These are phyloP conservation scores for Phyllachora maydis DNA, from an alignment of 2,329 filamentous ascomycete genomes.

Conservation along the genomic window DNA sequence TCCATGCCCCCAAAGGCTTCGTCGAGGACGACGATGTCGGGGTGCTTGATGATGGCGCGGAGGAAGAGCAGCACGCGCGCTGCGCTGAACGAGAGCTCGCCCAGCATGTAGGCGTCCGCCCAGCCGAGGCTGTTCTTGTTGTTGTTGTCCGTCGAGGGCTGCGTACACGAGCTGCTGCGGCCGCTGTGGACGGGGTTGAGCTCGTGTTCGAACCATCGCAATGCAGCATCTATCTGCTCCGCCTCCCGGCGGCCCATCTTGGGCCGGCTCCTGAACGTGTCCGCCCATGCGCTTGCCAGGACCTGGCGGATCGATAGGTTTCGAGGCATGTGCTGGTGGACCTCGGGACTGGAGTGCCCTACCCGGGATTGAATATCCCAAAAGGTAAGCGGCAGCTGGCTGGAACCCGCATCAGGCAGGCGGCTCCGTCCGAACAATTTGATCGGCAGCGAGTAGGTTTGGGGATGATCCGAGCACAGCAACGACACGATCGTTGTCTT, in stretches of 20 bases:
- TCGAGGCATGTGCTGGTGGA: slow-evolving; percentile 81
- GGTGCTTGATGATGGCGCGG: slow-evolving; percentile 58
- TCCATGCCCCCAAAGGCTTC: slow-evolving; percentile 82
- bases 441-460: slow-evolving; percentile 78
- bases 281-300: slow-evolving; percentile 74
- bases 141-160: slow-evolving; percentile 4
- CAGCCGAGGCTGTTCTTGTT: slow-evolving; percentile 25
- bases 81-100: slow-evolving; percentile 55
- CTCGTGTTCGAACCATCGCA: slow-evolving; percentile 62
- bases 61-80: slow-evolving; percentile 78
- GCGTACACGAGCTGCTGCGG: no score
- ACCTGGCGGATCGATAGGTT: slow-evolving; percentile 51
- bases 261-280: slow-evolving; percentile 61
- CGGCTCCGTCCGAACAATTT: slow-evolving; percentile 68
- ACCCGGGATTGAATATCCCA: slow-evolving; percentile 84
- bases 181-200: no score
- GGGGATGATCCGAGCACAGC: slow-evolving; percentile 88
- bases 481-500: slow-evolving; percentile 90
- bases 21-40: slow-evolving; percentile 68
- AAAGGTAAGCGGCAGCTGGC: slow-evolving; percentile 54
- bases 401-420: slow-evolving; percentile 49
- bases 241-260: slow-evolving; percentile 35
- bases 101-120: slow-evolving; percentile 48
- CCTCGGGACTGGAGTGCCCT: slow-evolving; percentile 83
- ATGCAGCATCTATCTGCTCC: slow-evolving; percentile 42